Conservation (phyloP, 495 filamentous ascomycete genomes). For the Penicillium robsamsonii region DNA sequence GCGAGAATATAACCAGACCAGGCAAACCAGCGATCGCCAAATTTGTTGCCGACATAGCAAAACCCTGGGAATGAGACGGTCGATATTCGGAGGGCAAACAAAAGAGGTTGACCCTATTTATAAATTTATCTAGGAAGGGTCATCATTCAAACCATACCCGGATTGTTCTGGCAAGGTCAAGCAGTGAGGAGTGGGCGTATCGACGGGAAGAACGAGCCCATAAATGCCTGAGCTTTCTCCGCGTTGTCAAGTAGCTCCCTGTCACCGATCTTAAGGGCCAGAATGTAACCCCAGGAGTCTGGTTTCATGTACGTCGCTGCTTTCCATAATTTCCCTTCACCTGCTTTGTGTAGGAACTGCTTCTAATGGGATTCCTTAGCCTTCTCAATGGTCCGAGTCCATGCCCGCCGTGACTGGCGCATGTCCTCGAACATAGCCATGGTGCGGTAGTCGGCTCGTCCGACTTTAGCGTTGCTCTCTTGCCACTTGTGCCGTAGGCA, state of each 20-base stretch:
- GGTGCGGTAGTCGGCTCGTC: not conserved
- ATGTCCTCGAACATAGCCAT: not conserved
- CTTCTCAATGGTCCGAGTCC: slow-evolving; percentile 18
- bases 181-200: no score
- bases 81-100: no score
- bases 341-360: slow-evolving; percentile 22
- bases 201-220: not conserved
- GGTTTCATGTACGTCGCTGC: slow-evolving; percentile 16
- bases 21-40: no score
- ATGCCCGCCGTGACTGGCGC: not conserved
- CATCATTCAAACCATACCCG: no score
- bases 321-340: slow-evolving; percentile 24
- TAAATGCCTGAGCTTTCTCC: not conserved
- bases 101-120: no score
- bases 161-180: no score
- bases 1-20: no score
- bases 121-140: no score
- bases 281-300: slow-evolving; percentile 1
- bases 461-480: not conserved
- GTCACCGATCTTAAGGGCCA: not conserved
- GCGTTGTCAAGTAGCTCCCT: not conserved
- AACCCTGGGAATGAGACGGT: no score
- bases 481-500: not conserved
- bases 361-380: slow-evolving; percentile 15
- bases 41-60: no score